Conservation (phyloP, 139 green algal genomes). For the Closterium sp. region DNA sequence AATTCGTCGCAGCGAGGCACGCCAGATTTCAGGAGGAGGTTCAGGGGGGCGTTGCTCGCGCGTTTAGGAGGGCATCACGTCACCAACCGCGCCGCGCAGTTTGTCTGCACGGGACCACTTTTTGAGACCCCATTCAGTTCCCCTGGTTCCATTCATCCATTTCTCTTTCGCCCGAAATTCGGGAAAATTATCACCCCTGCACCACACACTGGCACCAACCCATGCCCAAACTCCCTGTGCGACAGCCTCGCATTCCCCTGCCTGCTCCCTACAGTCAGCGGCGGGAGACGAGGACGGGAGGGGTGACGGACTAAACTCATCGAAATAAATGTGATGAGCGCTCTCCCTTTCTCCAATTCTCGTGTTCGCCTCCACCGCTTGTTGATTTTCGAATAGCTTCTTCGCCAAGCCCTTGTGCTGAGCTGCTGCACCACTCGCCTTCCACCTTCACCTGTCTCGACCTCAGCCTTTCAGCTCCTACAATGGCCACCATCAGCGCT, state of each 20-base stretch:
- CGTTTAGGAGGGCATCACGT: not conserved
- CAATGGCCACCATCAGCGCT: not conserved
- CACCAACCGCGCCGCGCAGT: not conserved
- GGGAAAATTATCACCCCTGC: not conserved
- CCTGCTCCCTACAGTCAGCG: not conserved
- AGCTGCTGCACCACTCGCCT: not conserved
- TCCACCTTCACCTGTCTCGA: not conserved
- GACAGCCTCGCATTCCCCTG: too few relatives aligned
- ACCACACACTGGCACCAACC: not conserved
- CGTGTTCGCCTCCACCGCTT: too few relatives aligned
- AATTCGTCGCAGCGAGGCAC: too few relatives aligned
- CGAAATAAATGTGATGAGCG: too few relatives aligned
- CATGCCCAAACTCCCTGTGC: not conserved
- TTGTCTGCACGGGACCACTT: not conserved
- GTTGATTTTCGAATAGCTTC: not conserved
- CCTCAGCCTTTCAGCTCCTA: not conserved
- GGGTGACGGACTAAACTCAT: too few relatives aligned
- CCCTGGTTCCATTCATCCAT: not conserved
- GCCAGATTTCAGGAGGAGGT: not conserved
- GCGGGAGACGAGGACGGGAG: too few relatives aligned
- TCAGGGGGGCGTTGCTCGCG: not conserved
- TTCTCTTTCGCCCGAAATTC: not conserved
- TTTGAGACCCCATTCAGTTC: not conserved
- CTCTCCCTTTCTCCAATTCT: not conserved
- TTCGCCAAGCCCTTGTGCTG: not conserved